Conservation (phyloP, 805 yeast species). For the Osmozyma mogii region DNA sequence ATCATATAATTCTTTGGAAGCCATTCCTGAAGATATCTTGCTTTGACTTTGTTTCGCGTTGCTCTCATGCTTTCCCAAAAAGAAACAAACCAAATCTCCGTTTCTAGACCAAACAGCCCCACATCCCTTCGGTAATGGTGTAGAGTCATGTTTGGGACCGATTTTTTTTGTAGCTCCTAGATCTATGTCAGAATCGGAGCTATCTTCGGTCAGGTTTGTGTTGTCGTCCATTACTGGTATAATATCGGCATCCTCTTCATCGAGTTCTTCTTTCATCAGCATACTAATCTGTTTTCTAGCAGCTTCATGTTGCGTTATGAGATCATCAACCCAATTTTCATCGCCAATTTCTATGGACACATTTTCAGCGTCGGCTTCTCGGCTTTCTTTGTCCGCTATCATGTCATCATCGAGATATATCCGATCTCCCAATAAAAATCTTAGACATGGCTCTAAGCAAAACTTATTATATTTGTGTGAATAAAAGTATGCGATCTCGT, state of each 20-base stretch:
- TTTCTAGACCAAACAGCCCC: constrained; percentile 83
- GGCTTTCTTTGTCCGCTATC: constrained; percentile 15
- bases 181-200: constrained; percentile 5
- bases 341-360: constrained; percentile 27
- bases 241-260: constrained; percentile 19
- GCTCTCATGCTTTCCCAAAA: constrained; percentile 26
- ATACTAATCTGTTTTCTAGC: constrained; percentile 21
- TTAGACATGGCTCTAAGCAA: constrained; percentile 73
- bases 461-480: constrained; percentile 48
- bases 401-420: constrained; percentile 35
- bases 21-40: too few species aligned
- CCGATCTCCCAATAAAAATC: constrained; percentile 77
- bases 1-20: too few species aligned
- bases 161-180: constrained; percentile 9
- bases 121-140: constrained; percentile 90
- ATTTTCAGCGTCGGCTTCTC: constrained; percentile 17
- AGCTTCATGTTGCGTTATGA: constrained; percentile 30
- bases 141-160: constrained; percentile 59
- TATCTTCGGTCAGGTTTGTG: constrained; percentile 9
- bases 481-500: constrained; percentile 48
- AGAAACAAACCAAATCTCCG: constrained; percentile 78
- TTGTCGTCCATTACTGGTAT: constrained; percentile 34
- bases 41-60: background rate
- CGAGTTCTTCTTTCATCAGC: constrained; percentile 24
- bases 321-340: constrained; percentile 37